These are phyloP conservation scores for Aureobasidium pullulans DNA, from an alignment of 2,329 filamentous ascomycete genomes.

Conservation along the genomic window DNA sequence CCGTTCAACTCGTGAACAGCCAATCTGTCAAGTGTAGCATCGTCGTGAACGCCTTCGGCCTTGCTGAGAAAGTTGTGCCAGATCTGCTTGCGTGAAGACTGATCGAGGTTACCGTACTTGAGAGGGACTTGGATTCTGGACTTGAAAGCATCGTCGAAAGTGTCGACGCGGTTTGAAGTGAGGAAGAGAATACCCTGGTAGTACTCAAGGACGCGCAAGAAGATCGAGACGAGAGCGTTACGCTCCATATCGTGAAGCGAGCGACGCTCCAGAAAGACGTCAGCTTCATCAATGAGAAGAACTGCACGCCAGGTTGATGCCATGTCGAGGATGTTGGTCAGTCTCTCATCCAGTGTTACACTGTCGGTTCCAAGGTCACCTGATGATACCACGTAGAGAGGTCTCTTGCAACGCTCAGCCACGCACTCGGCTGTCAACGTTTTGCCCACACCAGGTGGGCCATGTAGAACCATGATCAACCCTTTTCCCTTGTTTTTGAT, in stretches of 20 bases:
- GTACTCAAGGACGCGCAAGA: slow-evolving; percentile 34
- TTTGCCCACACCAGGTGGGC: slow-evolving; percentile 32
- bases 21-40: not conserved
- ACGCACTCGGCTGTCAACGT: slow-evolving; percentile 26
- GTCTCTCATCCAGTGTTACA: not conserved
- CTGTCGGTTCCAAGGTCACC: slow-evolving; percentile 1
- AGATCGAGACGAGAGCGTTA: slow-evolving; percentile 25
- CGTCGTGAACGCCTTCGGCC: not conserved
- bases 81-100: not conserved
- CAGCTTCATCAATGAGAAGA: slow-evolving; percentile 34
- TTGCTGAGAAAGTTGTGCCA: not conserved
- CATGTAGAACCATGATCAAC: slow-evolving; percentile 30
- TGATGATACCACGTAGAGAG: slow-evolving; percentile 8
- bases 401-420: slow-evolving; percentile 10
- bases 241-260: slow-evolving; percentile 15
- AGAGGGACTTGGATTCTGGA: slow-evolving; percentile 5
- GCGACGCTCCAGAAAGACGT: slow-evolving; percentile 27
- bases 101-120: not conserved
- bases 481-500: slow-evolving; percentile 32
- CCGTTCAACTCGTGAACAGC: not conserved
- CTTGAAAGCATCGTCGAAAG: slow-evolving; percentile 11
- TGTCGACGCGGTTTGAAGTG: slow-evolving; percentile 28
- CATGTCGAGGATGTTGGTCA: not conserved
- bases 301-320: slow-evolving; percentile 22
- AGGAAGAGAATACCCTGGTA: slow-evolving; percentile 34